phyloP scores from a whole-genome alignment of 306 rosid species.

The Vicia faba region DNA sequence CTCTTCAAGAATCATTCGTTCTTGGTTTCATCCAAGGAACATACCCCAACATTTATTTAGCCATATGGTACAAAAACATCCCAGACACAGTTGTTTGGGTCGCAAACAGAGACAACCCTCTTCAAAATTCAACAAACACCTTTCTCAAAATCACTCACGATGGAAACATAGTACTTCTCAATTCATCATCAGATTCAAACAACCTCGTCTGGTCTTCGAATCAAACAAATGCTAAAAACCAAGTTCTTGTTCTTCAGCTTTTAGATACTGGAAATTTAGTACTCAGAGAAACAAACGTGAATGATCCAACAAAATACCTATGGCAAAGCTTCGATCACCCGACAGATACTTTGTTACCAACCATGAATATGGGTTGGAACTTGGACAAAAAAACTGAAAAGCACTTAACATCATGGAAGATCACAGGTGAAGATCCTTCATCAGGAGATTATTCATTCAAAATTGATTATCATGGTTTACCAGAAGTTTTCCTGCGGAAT shows the following conservation, averaged over 20 bases:
- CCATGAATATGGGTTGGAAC: slow-evolving; percentile 75
- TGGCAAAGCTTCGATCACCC: slow-evolving; percentile 89
- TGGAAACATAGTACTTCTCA: slow-evolving; percentile 48
- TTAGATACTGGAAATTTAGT: slow-evolving; percentile 66
- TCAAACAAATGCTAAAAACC: slow-evolving; percentile 34
- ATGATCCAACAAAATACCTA: slow-evolving; percentile 32
- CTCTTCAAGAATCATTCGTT: slow-evolving; percentile 47
- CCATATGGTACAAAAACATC: slow-evolving; percentile 63
- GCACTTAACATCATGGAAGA: slow-evolving; percentile 62
- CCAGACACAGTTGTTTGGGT: slow-evolving; percentile 59
- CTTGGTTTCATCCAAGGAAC: slow-evolving; percentile 51
- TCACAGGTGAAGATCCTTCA: slow-evolving; percentile 50
- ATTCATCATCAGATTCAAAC: slow-evolving; percentile 3
- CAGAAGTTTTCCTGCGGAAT: slow-evolving; percentile 50
- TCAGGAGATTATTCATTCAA: slow-evolving; percentile 53
- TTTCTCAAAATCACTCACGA: slow-evolving; percentile 43
- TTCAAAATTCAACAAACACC: slow-evolving; percentile 37
- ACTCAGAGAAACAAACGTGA: slow-evolving; percentile 39
- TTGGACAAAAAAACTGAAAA: slow-evolving; percentile 41
- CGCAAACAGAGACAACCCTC: slow-evolving; percentile 74
- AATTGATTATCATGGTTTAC: slow-evolving; percentile 54
- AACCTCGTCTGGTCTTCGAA: slow-evolving; percentile 52
- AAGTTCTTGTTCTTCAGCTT: slow-evolving; percentile 46
- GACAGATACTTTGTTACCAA: slow-evolving; percentile 63
- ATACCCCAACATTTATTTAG: slow-evolving; percentile 50